These are phyloP conservation scores for Apophysomyces elegans DNA, from an alignment of 371 early-diverging fungal species.

Conservation along the genomic window DNA sequence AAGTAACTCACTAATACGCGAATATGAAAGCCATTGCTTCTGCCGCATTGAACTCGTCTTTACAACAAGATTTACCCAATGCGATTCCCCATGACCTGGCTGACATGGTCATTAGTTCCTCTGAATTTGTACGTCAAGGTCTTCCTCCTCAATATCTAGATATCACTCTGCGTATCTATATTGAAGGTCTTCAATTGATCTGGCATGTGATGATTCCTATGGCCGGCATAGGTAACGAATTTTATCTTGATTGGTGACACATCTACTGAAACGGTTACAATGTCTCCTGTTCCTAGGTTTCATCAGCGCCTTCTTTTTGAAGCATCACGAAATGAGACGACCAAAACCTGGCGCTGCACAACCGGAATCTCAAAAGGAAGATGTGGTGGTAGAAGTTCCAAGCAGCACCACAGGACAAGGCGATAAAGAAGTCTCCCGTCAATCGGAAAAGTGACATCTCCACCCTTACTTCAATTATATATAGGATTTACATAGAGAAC, in stretches of 20 bases:
- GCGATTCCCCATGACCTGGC: constrained; percentile 35
- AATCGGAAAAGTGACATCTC: neutral
- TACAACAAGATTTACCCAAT: constrained; percentile 28
- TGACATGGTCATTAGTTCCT: constrained; percentile 26
- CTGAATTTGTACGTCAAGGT: constrained; percentile 42
- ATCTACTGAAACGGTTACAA: neutral
- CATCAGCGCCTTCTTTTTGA: neutral
- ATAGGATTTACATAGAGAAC: constrained; percentile 2
- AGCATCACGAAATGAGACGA: neutral
- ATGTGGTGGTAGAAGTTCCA: neutral
- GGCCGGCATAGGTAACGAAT: constrained; percentile 34
- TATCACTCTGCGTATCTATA: constrained; percentile 29
- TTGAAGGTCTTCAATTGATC: constrained; percentile 31
- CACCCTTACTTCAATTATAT: neutral
- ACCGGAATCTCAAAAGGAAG: neutral
- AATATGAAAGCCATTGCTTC: constrained; percentile 38
- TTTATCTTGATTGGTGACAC: neutral
- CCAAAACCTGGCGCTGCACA: neutral
- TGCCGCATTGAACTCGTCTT: constrained; percentile 40
- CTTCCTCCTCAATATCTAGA: constrained; percentile 37
- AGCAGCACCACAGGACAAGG: neutral
- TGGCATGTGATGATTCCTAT: constrained; percentile 48
- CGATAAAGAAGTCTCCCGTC: neutral
- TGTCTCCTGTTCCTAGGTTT: neutral
- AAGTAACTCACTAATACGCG: no score